Evolutionary conservation across 805 yeast genomes (phyloP).

Genomic region (Saturnispora zaruensis): DNA sequence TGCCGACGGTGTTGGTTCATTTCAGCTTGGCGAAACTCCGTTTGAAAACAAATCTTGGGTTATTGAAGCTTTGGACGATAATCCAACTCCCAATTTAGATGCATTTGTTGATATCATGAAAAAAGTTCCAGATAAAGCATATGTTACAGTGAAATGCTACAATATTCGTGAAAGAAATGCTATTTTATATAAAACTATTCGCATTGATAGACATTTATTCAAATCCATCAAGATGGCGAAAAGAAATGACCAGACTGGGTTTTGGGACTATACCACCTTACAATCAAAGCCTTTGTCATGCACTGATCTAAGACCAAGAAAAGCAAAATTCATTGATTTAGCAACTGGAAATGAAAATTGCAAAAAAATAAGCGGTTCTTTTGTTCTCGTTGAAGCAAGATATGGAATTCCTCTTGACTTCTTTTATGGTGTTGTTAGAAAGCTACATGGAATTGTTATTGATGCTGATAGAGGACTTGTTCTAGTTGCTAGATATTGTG

Average conservation of each 20-base stretch:
- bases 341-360: conserved; percentile 51
- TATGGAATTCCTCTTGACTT: conserved; percentile 73
- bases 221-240: conserved; percentile 59
- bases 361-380: conserved; percentile 50
- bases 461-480: conserved; percentile 77
- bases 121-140: conserved; percentile 62
- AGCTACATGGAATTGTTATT: conserved; percentile 69
- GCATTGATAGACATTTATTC: conserved; percentile 80
- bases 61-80: conserved; percentile 66
- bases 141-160: conserved; percentile 62
- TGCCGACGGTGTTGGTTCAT: conserved; percentile 70
- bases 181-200: conserved; percentile 54
- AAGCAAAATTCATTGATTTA: conserved; percentile 62
- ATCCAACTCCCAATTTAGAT: conserved; percentile 62
- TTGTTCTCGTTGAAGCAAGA: conserved; percentile 60
- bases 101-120: conserved; percentile 72
- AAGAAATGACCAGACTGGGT: conserved; percentile 47
- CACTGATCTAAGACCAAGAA: conserved; percentile 40
- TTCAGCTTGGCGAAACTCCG: conserved; percentile 41
- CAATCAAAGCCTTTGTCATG: conserved; percentile 59
- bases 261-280: conserved; percentile 45
- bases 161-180: conserved; percentile 77
- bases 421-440: conserved; percentile 49
- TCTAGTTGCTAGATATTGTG: conserved; percentile 64
- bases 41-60: conserved; percentile 68